Conservation (phyloP, 805 yeast genomes). For the Candida qinlingensis region DNA sequence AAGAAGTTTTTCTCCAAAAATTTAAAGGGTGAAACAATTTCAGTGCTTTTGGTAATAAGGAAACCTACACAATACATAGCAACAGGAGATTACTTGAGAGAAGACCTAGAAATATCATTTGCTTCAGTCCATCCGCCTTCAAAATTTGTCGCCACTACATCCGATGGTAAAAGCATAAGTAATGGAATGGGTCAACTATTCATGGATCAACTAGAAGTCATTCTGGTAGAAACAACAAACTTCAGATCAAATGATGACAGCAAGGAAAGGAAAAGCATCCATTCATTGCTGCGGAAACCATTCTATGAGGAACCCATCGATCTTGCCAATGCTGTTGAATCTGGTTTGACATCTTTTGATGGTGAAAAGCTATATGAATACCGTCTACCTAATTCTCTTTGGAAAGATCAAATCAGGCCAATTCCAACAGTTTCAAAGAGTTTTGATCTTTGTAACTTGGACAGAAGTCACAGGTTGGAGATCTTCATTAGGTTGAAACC, state of each 20-base stretch:
- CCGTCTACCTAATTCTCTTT: neutral
- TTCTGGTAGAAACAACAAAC: neutral
- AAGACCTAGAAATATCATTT: neutral
- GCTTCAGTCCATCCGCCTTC: neutral
- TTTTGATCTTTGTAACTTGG: conserved; percentile 1
- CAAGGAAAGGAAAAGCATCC: neutral
- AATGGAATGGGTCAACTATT: neutral
- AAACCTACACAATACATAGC: neutral
- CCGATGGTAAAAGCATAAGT: neutral
- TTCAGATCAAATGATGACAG: neutral
- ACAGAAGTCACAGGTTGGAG: neutral
- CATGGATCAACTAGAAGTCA: neutral
- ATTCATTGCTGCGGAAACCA: neutral
- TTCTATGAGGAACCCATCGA: neutral
- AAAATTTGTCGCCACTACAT: neutral
- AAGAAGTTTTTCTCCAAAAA: neutral
- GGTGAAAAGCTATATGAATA: neutral
- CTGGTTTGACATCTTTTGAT: neutral
- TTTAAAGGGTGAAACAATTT: neutral
- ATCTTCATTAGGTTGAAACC: neutral
- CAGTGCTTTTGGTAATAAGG: neutral
- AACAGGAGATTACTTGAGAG: neutral
- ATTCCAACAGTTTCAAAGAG: neutral
- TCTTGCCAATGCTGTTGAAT: neutral
- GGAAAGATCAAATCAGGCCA: neutral